Evolutionary conservation across 2,329 filamentous ascomycete species (phyloP), one percentile per base, ranked within the genome.

Genomic region (Diaporthe ampelina): DNA sequence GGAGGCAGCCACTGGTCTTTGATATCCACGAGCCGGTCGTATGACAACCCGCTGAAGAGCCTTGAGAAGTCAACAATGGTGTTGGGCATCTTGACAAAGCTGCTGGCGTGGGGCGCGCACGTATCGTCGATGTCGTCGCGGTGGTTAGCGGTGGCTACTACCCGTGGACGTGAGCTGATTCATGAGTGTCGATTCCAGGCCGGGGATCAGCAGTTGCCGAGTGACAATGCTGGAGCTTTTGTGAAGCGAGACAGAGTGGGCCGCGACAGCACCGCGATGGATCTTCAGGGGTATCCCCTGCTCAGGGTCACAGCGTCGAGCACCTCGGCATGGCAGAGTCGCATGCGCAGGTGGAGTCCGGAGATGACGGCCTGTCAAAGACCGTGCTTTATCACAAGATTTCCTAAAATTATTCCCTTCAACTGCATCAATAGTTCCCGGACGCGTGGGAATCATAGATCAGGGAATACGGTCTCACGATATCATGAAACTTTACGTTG

Each of bases 1-100:
- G 79, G 80, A 10, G 81, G 80, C 1, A 76, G 73, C 74, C 72
- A 76, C 48, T 76, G 74, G n/a, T 75, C 74, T 24, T 73, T 73
- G 21, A 75, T 75, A 26, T 75, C 74, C 9, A 67, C 13, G 15
- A 75, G 26, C 17, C 68, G 45, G 19, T 56, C 71, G 17, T 45
- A 59, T 8, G 74, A 73, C 10, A 75, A 43, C 5, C 65, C 32
- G 57, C 57, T 73, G 50, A 75, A 71, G 65, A 75, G 50, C 24
- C 54, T 70, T 2, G 74, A 61, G 37, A 75, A 75, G 71, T 75
- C 52, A 7, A 75, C 56, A 8, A 75, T 73, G 6, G 63, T 75
- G 40, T 73, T 75, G 19, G 74, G 43, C 74, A 75, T 75, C 29
- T 11, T 75, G 35, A 10, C 24, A 3, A 40, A 37, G 21, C 9